Evolutionary conservation across 768 basidiomycete genomes (phyloP).

Genomic region (Cystofilobasidium macerans): DNA sequence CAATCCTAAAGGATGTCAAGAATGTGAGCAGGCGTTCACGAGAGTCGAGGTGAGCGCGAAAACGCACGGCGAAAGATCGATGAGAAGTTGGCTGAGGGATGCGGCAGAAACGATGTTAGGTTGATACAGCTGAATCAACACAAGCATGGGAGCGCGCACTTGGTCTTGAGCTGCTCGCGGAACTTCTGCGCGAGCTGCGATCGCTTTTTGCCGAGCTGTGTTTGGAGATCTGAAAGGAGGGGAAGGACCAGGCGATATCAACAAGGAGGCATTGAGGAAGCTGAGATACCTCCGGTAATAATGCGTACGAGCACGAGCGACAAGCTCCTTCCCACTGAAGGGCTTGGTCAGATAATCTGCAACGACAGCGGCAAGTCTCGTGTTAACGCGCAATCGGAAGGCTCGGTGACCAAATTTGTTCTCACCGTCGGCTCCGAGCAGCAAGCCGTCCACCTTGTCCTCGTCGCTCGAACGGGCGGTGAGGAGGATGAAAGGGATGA

Average conservation of each 20-base stretch:
- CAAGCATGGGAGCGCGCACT: not conserved
- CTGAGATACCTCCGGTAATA: too few relatives aligned
- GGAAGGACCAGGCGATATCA: too few relatives aligned
- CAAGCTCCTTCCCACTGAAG: slow-evolving; percentile 40
- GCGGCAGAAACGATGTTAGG: not conserved
- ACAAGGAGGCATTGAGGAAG: too few relatives aligned
- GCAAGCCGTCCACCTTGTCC: slow-evolving; percentile 38
- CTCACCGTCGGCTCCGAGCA: slow-evolving; percentile 35
- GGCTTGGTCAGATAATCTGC: slow-evolving; percentile 41
- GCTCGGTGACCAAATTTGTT: not conserved
- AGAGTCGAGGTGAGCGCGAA: not conserved
- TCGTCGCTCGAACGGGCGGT: slow-evolving; percentile 36
- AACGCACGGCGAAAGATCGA: not conserved
- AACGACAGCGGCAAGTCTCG: not conserved
- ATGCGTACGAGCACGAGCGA: slow-evolving; percentile 38
- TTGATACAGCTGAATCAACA: not conserved
- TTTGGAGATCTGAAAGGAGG: not conserved
- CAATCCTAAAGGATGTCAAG: not conserved
- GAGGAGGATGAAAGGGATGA: slow-evolving; percentile 38
- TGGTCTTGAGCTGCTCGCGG: slow-evolving; percentile 6
- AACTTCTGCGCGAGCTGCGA: not conserved
- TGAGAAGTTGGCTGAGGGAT: slow-evolving; percentile 1
- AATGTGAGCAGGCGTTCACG: not conserved
- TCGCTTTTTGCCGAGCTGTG: slow-evolving; percentile 2
- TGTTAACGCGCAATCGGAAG: not conserved